Evolutionary conservation across 352 stramenopile species (phyloP), one percentile per base, ranked within the genome.

Genomic region (Lagenidium sp.): DNA sequence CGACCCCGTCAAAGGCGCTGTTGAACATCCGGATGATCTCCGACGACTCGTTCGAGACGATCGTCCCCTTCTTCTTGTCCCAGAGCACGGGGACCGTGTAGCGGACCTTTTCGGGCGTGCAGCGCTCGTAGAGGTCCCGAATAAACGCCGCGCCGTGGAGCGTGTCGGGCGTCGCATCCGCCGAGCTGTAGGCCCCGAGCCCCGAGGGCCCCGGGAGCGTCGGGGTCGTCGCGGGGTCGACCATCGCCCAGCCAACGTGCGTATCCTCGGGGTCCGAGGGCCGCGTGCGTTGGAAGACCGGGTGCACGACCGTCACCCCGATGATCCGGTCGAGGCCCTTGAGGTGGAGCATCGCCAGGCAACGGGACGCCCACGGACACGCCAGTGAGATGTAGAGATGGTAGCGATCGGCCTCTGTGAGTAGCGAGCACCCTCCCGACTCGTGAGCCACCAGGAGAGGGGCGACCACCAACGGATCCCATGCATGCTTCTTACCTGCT

Each of bases 241-340:
- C 78, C 41, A 90, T 87, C 29, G 72, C 74, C 77, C 77, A 90
- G 57, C 77, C 81, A 48, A 87, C 82, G 54, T 87, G 71, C 40
- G 43, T 38, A 44, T 90, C 77, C 4, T 81, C 57, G 2, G 77
- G 74, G 53, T 90, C 72, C 31, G 85, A 74, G 4, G 72, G 72
- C 1, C 72, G 66, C 41, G 77, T 87, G 50, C 63, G 66, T 65
- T 90, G 77, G 60, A 90, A 90, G 8, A 90, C 74, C 1, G 74
- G 73, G 51, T 96, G 79, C 43, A 98, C 89, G 36, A 98, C 68
- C 12, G 90, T 96, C 21, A 98, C 62, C 1, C 79, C 81, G 50
- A 99, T 95, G 49, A 93, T 67, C 54, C 98, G 76, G 53, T 99
- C 71, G 22, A 99, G 65, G 1, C 93, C 94, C 64, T 98, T 99